phyloP scores from a whole-genome alignment of 768 basidiomycete genomes.

The Hypholoma sublateritium region DNA sequence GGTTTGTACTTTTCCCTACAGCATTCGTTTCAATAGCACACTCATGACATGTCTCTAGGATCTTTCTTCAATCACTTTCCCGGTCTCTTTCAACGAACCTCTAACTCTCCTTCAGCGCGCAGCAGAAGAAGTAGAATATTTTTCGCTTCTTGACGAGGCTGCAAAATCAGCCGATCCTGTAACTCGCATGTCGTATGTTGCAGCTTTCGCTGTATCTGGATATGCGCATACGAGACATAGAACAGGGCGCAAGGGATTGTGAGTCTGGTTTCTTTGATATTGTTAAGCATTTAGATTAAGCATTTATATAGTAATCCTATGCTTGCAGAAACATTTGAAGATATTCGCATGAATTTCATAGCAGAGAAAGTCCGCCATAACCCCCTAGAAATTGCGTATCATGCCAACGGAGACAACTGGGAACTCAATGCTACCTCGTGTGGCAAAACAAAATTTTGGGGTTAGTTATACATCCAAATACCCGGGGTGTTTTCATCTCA shows the following conservation, averaged over 20 bases:
- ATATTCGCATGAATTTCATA: constrained; percentile 75
- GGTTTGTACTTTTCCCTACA: constrained; percentile 35
- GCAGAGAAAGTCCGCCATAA: constrained; percentile 88
- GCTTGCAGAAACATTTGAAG: constrained; percentile 88
- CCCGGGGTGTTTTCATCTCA: constrained; percentile 12
- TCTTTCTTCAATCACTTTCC: constrained; percentile 77
- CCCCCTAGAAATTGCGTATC: constrained; percentile 82
- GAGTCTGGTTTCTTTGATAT: constrained; percentile 31
- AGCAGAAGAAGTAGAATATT: constrained; percentile 85
- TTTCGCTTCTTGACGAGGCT: constrained; percentile 66
- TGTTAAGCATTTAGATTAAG: constrained; percentile 6
- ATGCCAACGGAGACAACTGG: constrained; percentile 81
- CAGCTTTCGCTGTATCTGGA: constrained; percentile 82
- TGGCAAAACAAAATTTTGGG: constrained; percentile 90
- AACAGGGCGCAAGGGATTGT: constrained; percentile 88
- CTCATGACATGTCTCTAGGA: constrained; percentile 46
- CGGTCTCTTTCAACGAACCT: constrained; percentile 91
- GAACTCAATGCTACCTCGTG: constrained; percentile 72
- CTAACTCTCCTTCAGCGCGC: constrained; percentile 77
- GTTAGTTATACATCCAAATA: constrained; percentile 39
- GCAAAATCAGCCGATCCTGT: constrained; percentile 55
- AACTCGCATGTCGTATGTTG: constrained; percentile 71
- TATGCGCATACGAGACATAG: constrained; percentile 82
- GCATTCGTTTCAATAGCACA: neutral
- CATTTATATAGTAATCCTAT: constrained; percentile 69